Evolutionary conservation across 192 early-diverging fungal genomes (phyloP).

Genomic region (Gonapodya prolifera): DNA sequence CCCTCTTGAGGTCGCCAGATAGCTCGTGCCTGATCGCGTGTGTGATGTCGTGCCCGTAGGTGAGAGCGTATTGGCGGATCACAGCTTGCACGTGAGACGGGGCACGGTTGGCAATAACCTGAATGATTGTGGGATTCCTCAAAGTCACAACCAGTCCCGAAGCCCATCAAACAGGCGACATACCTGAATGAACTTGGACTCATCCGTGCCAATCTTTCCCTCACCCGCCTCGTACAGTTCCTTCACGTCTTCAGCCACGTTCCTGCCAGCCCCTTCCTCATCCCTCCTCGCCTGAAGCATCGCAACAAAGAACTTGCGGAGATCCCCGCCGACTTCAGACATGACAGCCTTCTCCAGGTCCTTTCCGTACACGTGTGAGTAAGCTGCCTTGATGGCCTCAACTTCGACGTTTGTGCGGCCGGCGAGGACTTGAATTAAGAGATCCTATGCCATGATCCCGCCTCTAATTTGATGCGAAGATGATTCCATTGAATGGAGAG

Average conservation of each 20-base stretch:
- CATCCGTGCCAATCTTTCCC: constrained; percentile 29
- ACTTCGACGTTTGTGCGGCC: constrained; percentile 31
- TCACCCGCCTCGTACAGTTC: constrained; percentile 28
- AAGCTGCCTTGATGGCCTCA: constrained; percentile 20
- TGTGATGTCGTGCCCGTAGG: constrained; percentile 17
- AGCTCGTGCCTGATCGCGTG: constrained; percentile 29
- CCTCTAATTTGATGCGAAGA: no score
- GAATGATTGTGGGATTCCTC: not conserved
- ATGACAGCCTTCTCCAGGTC: constrained; percentile 16
- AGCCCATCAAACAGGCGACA: constrained; percentile 9
- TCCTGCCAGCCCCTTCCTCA: not conserved
- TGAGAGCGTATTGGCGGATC: constrained; percentile 21
- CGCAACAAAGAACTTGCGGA: constrained; percentile 16
- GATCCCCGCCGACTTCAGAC: constrained; percentile 18
- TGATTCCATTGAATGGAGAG: no score
- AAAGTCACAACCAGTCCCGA: constrained; percentile 15
- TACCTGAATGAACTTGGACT: constrained; percentile 21
- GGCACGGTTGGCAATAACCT: no score
- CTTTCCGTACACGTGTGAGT: constrained; percentile 13
- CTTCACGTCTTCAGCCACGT: constrained; percentile 24
- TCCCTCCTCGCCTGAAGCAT: constrained; percentile 10
- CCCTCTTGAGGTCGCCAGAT: constrained; percentile 24
- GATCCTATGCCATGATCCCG: no score
- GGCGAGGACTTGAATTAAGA: constrained; percentile 26
- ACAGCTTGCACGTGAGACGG: constrained; percentile 1